These are phyloP conservation scores for Mariannaea sp. DNA, from an alignment of 2,329 filamentous ascomycete genomes.

Conservation along the genomic window DNA sequence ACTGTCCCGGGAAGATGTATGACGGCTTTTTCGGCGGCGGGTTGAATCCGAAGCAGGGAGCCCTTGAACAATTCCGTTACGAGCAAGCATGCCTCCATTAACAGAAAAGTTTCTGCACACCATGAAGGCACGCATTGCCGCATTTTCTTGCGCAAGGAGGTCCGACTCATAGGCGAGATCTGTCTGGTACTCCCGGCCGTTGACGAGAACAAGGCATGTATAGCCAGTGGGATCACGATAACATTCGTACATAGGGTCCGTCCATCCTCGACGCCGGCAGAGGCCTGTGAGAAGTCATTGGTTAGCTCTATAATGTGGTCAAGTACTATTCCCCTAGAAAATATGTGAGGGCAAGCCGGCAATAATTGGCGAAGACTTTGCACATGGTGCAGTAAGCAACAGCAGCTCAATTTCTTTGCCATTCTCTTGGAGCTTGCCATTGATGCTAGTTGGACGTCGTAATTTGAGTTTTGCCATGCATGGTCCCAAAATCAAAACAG, in stretches of 20 bases:
- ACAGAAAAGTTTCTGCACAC: constrained; percentile 97
- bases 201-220: constrained; percentile 90
- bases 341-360: neutral
- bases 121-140: constrained; percentile 95
- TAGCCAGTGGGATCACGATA: constrained; percentile 76
- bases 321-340: neutral
- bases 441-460: neutral
- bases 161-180: constrained; percentile 84
- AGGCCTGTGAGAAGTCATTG: constrained; percentile 65
- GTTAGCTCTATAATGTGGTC: constrained; percentile 41
- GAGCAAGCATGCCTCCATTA: constrained; percentile 87
- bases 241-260: constrained; percentile 85
- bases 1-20: constrained; percentile 54
- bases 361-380: constrained; percentile 19
- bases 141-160: constrained; percentile 84
- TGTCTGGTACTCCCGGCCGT: constrained; percentile 95
- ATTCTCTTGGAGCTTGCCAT: neutral
- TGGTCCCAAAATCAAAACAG: neutral
- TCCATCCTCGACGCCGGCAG: constrained; percentile 93
- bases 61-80: constrained; percentile 70
- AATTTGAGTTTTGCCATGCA: neutral
- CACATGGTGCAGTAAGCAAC: constrained; percentile 43
- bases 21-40: constrained; percentile 58
- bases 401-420: constrained; percentile 29
- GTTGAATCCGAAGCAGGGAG: constrained; percentile 59